Percentiles rank a stretch among this genome's conserved stretches.
These are phyloP conservation scores for Solanum hybrid DNA, from an alignment of 305 asterid genomes.

Conservation along the genomic window DNA sequence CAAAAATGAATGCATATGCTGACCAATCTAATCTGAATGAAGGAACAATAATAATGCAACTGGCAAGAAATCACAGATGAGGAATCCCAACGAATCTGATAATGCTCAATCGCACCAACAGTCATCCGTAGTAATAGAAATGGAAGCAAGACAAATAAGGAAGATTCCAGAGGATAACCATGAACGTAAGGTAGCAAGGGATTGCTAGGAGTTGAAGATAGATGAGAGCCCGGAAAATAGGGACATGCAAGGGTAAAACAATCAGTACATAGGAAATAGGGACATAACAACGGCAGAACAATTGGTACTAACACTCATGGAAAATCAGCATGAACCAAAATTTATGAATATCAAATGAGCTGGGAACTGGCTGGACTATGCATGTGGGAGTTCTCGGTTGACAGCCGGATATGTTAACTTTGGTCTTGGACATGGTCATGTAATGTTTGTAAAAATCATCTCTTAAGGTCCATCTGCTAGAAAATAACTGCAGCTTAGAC, in stretches of 20 bases:
- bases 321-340: neutral
- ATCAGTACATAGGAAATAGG: neutral
- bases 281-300: neutral
- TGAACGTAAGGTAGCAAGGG: neutral
- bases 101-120: neutral
- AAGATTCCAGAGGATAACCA: neutral
- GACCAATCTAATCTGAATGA: neutral
- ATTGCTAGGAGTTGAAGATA: neutral
- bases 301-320: neutral
- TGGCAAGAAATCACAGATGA: neutral
- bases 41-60: neutral
- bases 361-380: neutral
- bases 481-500: neutral
- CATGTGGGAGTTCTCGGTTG: neutral
- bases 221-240: neutral
- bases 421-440: neutral
- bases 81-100: neutral
- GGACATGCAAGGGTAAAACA: neutral
- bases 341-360: neutral
- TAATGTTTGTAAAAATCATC: neutral
- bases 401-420: neutral
- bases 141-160: neutral
- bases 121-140: neutral
- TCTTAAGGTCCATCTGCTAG: neutral
- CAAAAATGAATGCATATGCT: neutral